Evolutionary conservation across 2,329 filamentous ascomycete species (phyloP).

Genomic region (Talaromyces sp.): DNA sequence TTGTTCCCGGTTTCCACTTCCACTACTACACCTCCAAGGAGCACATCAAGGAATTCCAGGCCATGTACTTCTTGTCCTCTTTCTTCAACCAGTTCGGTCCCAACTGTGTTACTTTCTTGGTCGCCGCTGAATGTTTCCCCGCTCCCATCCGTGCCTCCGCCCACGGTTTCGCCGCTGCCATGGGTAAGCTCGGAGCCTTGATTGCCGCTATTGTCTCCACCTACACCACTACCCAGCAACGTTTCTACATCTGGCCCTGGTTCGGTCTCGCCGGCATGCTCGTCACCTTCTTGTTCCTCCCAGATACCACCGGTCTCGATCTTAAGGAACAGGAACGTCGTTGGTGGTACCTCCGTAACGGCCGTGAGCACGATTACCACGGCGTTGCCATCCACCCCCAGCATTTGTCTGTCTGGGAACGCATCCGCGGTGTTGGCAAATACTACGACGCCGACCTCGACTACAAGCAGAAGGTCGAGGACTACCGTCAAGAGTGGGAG

Average conservation of each 20-base stretch:
- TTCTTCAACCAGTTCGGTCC: slow-evolving; percentile 99
- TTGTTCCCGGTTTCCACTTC: slow-evolving; percentile 86
- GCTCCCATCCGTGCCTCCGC: slow-evolving; percentile 89
- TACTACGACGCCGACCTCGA: slow-evolving; percentile 79
- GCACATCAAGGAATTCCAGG: slow-evolving; percentile 85
- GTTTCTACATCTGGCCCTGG: slow-evolving; percentile 93
- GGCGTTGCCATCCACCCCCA: slow-evolving; percentile 87
- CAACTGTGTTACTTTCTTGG: slow-evolving; percentile 94
- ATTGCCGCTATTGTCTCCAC: slow-evolving; percentile 87
- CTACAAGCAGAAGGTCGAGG: slow-evolving; percentile 78
- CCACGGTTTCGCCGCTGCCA: slow-evolving; percentile 89
- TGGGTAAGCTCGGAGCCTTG: slow-evolving; percentile 85
- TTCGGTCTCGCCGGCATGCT: slow-evolving; percentile 86
- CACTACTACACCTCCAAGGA: slow-evolving; percentile 71
- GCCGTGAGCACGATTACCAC: slow-evolving; percentile 79
- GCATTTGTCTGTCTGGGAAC: slow-evolving; percentile 87
- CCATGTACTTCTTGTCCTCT: slow-evolving; percentile 96
- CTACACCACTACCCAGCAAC: slow-evolving; percentile 81
- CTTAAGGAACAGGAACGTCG: slow-evolving; percentile 96
- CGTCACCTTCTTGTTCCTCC: slow-evolving; percentile 79
- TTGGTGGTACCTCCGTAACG: slow-evolving; percentile 81
- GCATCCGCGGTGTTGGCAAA: slow-evolving; percentile 73
- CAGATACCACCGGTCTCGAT: slow-evolving; percentile 95
- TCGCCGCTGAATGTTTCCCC: slow-evolving; percentile 94
- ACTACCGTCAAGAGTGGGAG: slow-evolving; percentile 67